Evolutionary conservation across 306 rosid genomes (phyloP).

Genomic region (Lathyrus oleraceus): DNA sequence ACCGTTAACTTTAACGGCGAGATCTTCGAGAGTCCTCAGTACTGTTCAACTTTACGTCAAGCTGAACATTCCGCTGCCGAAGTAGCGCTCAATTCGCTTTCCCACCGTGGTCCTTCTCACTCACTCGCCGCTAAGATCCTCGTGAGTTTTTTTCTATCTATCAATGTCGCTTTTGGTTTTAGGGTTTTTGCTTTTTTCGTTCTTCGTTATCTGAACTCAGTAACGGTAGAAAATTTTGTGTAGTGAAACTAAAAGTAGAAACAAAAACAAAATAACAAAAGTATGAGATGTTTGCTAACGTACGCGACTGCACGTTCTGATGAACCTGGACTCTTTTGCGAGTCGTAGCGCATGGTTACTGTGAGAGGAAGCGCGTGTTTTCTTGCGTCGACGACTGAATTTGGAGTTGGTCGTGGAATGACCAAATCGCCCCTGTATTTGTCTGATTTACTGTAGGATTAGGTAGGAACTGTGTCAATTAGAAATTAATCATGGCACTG

Average conservation of each 20-base stretch:
- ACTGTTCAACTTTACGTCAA: conserved; percentile 83
- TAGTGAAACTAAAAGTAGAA: neutral
- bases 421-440: too few relatives aligned
- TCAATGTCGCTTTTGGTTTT: conserved; percentile 32
- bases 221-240: neutral
- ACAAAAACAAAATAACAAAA: neutral
- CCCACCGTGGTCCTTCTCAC: conserved; percentile 79
- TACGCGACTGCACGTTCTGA: conserved; percentile 37
- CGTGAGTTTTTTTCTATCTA: conserved; percentile 44
- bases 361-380: conserved; percentile 20
- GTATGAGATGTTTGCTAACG: conserved; percentile 30
- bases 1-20: conserved; percentile 88
- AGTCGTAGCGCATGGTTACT: neutral
- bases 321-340: conserved; percentile 10
- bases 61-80: conserved; percentile 93
- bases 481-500: too few relatives aligned
- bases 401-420: too few relatives aligned
- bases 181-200: conserved; percentile 6
- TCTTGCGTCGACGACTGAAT: too few relatives aligned
- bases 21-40: conserved; percentile 76
- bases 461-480: too few relatives aligned
- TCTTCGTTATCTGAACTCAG: neutral
- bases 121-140: conserved; percentile 84
- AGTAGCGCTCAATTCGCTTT: conserved; percentile 75
- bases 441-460: too few relatives aligned